Conservation (phyloP, 208 protist species). For the Trypanosomatidae sp. region DNA sequence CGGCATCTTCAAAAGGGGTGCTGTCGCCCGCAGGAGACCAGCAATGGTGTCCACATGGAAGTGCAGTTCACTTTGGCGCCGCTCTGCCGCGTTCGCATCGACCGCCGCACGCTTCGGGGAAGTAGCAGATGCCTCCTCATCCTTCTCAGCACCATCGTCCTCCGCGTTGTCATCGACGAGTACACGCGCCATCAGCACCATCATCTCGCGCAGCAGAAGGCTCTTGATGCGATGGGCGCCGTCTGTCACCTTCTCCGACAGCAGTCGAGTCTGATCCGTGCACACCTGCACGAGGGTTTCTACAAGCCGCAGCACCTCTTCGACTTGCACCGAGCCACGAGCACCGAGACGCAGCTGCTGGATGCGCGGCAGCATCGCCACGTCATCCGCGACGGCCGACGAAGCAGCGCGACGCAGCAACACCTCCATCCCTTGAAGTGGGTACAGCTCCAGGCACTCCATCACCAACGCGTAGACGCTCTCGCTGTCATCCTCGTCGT, state of each 20-base stretch:
- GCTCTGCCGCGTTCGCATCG: slow-evolving; percentile 5
- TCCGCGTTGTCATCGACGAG: slow-evolving; percentile 34
- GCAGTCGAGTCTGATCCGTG: slow-evolving; percentile 47
- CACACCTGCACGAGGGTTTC: slow-evolving; percentile 51
- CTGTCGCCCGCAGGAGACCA: slow-evolving; percentile 66
- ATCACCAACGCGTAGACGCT: slow-evolving; percentile 53
- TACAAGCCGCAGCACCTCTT: slow-evolving; percentile 47
- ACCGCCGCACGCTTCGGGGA: not conserved
- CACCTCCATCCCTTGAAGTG: slow-evolving; percentile 45
- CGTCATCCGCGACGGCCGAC: slow-evolving; percentile 22
- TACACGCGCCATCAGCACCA: slow-evolving; percentile 78
- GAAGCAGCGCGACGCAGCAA: slow-evolving; percentile 37
- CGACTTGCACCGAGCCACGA: slow-evolving; percentile 25
- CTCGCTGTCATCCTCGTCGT: slow-evolving; percentile 53
- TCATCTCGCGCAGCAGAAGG: slow-evolving; percentile 44
- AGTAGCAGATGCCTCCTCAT: slow-evolving; percentile 4
- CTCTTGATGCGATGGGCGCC: slow-evolving; percentile 46
- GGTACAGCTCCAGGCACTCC: slow-evolving; percentile 43
- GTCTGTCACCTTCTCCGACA: slow-evolving; percentile 57
- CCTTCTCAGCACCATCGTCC: slow-evolving; percentile 9
- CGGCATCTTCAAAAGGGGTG: slow-evolving; percentile 58
- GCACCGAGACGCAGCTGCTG: slow-evolving; percentile 18
- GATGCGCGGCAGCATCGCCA: slow-evolving; percentile 28
- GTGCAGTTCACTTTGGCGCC: slow-evolving; percentile 25
- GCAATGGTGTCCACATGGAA: slow-evolving; percentile 67